Base-by-base conservation (phyloP, 768 basidiomycete genomes). In the Ramaria rubella region DNA sequence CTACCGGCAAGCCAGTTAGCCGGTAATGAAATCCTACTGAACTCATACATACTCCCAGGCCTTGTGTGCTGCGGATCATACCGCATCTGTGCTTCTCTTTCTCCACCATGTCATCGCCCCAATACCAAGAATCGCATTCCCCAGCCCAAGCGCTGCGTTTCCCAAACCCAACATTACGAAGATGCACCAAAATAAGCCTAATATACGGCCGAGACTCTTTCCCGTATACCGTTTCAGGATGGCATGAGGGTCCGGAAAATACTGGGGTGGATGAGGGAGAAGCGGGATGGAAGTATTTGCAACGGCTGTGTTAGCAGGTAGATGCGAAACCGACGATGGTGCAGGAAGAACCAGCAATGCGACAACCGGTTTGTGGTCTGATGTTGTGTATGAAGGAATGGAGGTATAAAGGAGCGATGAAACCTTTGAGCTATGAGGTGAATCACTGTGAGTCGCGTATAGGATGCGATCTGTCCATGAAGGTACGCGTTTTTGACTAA, bases 301-400 rank as follows among this genome's bases (percentile, higher is more conserved):
- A 46, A 66, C 40, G 50, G 58, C 55, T 60, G 74, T 71, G 24
- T 64, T 65, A 8, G 67, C 43, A 2, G 66, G 49, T 1, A 63
- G 31, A 6, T 67, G 49, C 4, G 74, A 54, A 6, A 62, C 59
- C 17, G 65, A 26, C 4, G 66, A 51, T 2, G 75, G 65, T 14
- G 76, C 63, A 21, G 85, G 83, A 24, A 93, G 75, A 26, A 82
- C 73, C 12, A 94, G 75, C 34, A 93, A 72, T 29, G 82, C 77
- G 15, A 91, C 83, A 49, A 98, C 79, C 1, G 94, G 94, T 85
- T 96, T 96, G 71, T 98, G 95, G 69, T 98, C 95, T 11, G 92
- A 94, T 3, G 87, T 82, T 14, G 86, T 88, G 69, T 94, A 90
- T 0, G 86, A 83, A 14, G 87, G 88, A 60, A 93, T 78, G 34